Base-by-base conservation (phyloP, 306 rosid genomes). In the Adenanthera pavonina region DNA sequence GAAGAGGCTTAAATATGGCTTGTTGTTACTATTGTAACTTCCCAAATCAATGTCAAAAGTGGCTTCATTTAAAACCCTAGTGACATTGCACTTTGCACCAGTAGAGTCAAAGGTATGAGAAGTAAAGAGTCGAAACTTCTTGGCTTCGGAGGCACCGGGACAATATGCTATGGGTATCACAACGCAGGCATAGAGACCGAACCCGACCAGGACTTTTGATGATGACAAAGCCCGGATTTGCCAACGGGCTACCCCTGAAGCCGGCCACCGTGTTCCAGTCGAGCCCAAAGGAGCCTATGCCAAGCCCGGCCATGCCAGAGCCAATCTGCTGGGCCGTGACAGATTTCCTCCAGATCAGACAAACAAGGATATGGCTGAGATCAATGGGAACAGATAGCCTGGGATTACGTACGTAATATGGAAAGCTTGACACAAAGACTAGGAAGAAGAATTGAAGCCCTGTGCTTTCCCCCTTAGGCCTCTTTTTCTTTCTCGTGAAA, bases 311-410 rank as follows among this genome's bases (percentile, higher is more conserved):
- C 44, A 65, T 20, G 15, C 99, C 99, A 0, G 97, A 92, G 62
- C 99, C 98, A 25, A 93, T 84, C 82, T 93, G 98, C 10, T 95
- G 99, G n/a, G 99, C 99, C 0, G 87, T 74, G 49, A 92, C 41
- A 20, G 99, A 95, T 3, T 90, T 78, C 75, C 84, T 90, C 99
- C 98, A 93, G 36, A 95, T 84, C 72, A 82, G 86, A 67, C 99
- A 95, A 36, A 81, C 90, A 4, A 2, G 13, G 99, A 95, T 71
- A 95, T 72, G 11, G 83, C 7, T 8, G 97, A 13, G 52, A 92
- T 65, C 46, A 96, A 76, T 1, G 84, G 98, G 92, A 95, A 95
- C 7, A 95, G 83, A 67, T 90, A 95, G 64, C 89, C 86, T 0
- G 99, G 99, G 57, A 95, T 44, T 1, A 87, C 17, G 86, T 1